phyloP scores from a whole-genome alignment of 495 filamentous ascomycete genomes.

The Massariosphaeria phaeospora region DNA sequence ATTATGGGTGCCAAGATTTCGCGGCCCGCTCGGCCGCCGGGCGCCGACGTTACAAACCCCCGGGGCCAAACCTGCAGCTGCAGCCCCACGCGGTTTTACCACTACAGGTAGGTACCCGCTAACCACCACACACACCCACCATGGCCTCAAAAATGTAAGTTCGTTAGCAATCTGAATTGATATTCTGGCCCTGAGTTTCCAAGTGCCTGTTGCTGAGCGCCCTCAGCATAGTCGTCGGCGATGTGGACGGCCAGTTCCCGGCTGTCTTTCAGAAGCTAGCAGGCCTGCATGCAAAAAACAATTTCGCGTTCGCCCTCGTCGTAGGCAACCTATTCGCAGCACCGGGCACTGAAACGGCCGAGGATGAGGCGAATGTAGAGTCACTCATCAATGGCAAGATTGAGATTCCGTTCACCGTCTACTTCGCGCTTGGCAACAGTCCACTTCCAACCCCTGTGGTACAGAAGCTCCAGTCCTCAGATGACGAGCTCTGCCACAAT shows the following conservation, averaged over 20 bases:
- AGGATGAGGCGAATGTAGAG: constrained; percentile 55
- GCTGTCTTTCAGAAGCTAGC: constrained; percentile 72
- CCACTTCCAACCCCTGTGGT: constrained; percentile 63
- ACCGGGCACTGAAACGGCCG: constrained; percentile 31
- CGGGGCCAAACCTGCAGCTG: too few species aligned
- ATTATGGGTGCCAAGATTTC: constrained; percentile 31
- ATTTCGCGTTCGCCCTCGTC: constrained; percentile 77
- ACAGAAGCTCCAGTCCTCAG: constrained; percentile 63
- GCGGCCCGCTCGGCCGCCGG: neutral
- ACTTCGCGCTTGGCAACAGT: constrained; percentile 71
- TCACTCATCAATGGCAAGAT: constrained; percentile 67
- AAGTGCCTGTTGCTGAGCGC: neutral
- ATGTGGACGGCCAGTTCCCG: constrained; percentile 67
- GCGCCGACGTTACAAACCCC: neutral
- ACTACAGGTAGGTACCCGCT: neutral
- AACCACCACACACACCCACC: neutral
- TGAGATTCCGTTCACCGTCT: constrained; percentile 69
- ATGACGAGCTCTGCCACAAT: constrained; percentile 82
- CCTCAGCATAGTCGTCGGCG: constrained; percentile 66
- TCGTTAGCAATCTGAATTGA: neutral
- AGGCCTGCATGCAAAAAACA: constrained; percentile 74
- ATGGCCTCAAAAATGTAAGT: constrained; percentile 73
- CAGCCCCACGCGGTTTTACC: neutral
- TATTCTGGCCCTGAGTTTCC: neutral
- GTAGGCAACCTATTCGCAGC: constrained; percentile 72